Conservation (phyloP, 345 rosid species). For the Aquilaria sinensis region DNA sequence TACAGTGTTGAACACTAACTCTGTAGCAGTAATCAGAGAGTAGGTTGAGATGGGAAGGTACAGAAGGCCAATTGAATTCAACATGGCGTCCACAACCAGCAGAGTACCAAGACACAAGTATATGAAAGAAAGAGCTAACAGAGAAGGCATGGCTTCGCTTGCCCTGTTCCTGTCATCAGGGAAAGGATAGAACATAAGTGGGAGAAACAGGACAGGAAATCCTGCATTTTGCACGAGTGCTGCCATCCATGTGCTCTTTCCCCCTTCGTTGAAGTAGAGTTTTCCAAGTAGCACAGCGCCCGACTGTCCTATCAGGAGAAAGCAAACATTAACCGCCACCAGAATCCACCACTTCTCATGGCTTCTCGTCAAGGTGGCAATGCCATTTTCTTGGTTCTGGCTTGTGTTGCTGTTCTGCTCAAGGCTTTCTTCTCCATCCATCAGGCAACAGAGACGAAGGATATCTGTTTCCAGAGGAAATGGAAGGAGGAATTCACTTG, state of each 20-base stretch:
- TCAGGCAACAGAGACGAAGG: no score
- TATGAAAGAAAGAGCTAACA: background rate
- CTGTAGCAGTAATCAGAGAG: slow-evolving; percentile 36
- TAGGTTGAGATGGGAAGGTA: slow-evolving; percentile 37
- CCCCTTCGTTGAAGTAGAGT: slow-evolving; percentile 22
- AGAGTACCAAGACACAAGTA: slow-evolving; percentile 24
- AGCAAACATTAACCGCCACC: slow-evolving; percentile 10
- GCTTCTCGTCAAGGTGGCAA: background rate
- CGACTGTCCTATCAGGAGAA: slow-evolving; percentile 17
- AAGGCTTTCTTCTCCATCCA: no score
- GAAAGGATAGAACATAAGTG: slow-evolving; percentile 6
- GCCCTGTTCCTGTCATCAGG: background rate
- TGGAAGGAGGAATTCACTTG: no score
- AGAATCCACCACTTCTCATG: slow-evolving; percentile 21
- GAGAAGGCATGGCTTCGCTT: background rate
- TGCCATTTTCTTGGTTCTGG: no score
- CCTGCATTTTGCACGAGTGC: slow-evolving; percentile 30
- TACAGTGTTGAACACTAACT: slow-evolving; percentile 34
- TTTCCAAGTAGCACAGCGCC: slow-evolving; percentile 16
- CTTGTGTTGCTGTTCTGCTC: no score
- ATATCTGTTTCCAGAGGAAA: no score
- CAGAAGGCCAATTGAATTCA: slow-evolving; percentile 26
- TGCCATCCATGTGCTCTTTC: slow-evolving; percentile 32
- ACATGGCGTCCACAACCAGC: slow-evolving; percentile 19
- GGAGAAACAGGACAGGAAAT: slow-evolving; percentile 24